Base-by-base conservation (phyloP, 2,329 filamentous ascomycete species). In the Reticulascus tulasneorum region DNA sequence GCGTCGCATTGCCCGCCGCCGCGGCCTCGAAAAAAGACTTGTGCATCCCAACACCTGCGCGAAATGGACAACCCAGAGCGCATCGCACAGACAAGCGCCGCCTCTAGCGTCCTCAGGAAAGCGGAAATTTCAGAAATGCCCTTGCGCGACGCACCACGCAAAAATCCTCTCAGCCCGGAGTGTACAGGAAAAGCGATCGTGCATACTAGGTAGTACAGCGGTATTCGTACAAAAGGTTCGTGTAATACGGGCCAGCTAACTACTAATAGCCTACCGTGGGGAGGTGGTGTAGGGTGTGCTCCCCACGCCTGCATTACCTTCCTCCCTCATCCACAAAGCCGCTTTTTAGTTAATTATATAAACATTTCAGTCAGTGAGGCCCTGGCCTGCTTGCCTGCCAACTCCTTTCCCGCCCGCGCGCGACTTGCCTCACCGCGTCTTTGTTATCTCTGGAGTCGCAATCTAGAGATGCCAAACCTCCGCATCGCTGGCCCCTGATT, bases 361-460 rank as follows among this genome's bases (percentile, higher is more conserved):
- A n/a, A n/a, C n/a, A n/a, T n/a, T n/a, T n/a, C n/a, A n/a, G n/a
- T n/a, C n/a, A n/a, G n/a, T n/a, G n/a, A n/a, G n/a, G n/a, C n/a
- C n/a, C n/a, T n/a, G n/a, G n/a, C n/a, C n/a, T n/a, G n/a, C n/a
- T n/a, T n/a, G n/a, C n/a, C n/a, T n/a, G n/a, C n/a, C n/a, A n/a
- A n/a, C n/a, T n/a, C n/a, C n/a, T n/a, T n/a, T n/a, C n/a, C n/a
- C n/a, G n/a, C n/a, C n/a, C n/a, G n/a, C n/a, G n/a, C n/a, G n/a
- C n/a, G n/a, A n/a, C n/a, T n/a, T 16, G 29, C 20, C 24, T 33
- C 35, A 25, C 30, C 26, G 30, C 36, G 27, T 40, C 31, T 24
- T n/a, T 24, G 31, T 40, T 42, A 35, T 42, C 31, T 35, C 16
- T 34, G 17, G 20, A 31, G n/a, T 31, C 30, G 27, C 39, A 35